These are phyloP conservation scores for Nakazawaea ishiwadae DNA, from an alignment of 805 yeast species.

Conservation along the genomic window DNA sequence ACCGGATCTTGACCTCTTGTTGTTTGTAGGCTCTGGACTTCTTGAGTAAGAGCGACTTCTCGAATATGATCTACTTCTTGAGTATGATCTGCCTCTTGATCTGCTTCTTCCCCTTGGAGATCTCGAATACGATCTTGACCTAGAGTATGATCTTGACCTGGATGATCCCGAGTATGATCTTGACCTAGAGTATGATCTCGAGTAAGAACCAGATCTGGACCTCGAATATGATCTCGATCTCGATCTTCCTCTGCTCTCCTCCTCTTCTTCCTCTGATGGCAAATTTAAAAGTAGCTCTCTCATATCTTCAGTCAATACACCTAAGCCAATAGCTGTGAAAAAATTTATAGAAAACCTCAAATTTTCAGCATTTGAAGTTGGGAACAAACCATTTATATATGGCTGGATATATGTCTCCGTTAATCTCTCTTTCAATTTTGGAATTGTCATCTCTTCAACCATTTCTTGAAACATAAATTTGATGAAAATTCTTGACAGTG, in stretches of 20 bases:
- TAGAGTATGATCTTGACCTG: constrained; percentile 14
- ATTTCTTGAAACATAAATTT: constrained; percentile 78
- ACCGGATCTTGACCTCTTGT: constrained; percentile 21
- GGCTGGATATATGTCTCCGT: constrained; percentile 48
- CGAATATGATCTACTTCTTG: constrained; percentile 16
- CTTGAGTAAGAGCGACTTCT: constrained; percentile 16
- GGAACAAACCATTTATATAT: constrained; percentile 58
- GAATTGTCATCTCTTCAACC: constrained; percentile 69
- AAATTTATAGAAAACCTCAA: constrained; percentile 79
- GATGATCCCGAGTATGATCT: constrained; percentile 19
- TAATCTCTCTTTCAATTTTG: constrained; percentile 43
- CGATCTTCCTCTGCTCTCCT: constrained; percentile 17
- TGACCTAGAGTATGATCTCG: constrained; percentile 15
- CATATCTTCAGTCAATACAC: constrained; percentile 79
- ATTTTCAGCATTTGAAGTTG: constrained; percentile 42
- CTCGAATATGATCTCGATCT: too few relatives aligned
- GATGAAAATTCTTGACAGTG: constrained; percentile 76
- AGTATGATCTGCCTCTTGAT: constrained; percentile 2
- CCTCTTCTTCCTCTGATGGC: constrained; percentile 16
- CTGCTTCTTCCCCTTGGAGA: constrained; percentile 4
- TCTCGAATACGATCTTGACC: constrained; percentile 13
- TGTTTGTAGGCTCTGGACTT: constrained; percentile 16
- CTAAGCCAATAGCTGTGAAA: constrained; percentile 90
- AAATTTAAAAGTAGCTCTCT: constrained; percentile 35
- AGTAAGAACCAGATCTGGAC: constrained; percentile 12